phyloP scores from a whole-genome alignment of 2,329 filamentous ascomycete species.

The Fusarium anguioides region DNA sequence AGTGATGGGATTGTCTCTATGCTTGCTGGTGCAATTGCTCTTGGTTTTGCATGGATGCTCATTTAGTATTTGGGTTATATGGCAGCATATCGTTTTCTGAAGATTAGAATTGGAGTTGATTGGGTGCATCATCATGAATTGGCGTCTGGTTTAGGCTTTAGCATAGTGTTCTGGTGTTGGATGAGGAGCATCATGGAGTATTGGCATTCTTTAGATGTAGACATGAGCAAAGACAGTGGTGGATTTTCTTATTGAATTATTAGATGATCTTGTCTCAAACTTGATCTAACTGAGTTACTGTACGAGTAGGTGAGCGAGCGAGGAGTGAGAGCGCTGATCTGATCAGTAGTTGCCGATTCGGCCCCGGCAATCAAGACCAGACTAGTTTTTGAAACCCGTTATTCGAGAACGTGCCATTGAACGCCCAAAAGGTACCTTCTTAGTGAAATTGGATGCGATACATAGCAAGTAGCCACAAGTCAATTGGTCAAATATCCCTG shows the following conservation, averaged over 20 bases:
- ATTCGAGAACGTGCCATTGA: too few species aligned
- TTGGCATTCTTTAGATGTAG: background rate
- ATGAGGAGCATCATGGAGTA: background rate
- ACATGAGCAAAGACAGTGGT: background rate
- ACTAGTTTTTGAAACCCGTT: too few species aligned
- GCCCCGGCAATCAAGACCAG: too few species aligned
- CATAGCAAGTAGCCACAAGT: too few species aligned
- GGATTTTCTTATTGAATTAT: background rate
- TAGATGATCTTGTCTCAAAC: background rate
- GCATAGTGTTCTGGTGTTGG: background rate
- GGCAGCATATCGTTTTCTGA: background rate
- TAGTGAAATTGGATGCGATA: too few species aligned
- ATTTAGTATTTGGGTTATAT: conserved; percentile 1
- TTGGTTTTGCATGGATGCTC: conserved; percentile 35
- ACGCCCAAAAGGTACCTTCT: too few species aligned
- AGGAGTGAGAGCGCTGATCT: too few species aligned
- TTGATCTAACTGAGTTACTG: background rate
- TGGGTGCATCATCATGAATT: background rate
- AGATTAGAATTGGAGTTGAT: background rate
- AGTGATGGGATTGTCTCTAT: conserved; percentile 1
- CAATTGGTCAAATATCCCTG: too few species aligned
- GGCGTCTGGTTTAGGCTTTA: conserved; percentile 1
- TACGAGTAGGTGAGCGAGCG: background rate
- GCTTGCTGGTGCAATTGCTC: conserved; percentile 18
- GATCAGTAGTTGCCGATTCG: background rate